phyloP scores from a whole-genome alignment of 495 filamentous ascomycete species.

The Penicillium arizonense region DNA sequence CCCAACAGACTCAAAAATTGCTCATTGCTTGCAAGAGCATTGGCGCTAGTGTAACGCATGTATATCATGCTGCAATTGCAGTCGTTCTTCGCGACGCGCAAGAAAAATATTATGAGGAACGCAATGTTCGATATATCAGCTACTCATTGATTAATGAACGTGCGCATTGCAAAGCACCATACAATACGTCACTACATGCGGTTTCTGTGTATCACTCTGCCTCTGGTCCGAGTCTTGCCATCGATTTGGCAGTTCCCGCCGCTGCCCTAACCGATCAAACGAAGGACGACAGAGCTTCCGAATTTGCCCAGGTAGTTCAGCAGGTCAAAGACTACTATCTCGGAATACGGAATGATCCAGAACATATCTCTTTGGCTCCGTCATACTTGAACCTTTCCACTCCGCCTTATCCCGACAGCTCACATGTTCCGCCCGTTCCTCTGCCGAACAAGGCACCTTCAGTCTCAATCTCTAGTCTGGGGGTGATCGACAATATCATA shows the following conservation, averaged over 20 bases:
- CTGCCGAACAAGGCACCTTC: conserved; percentile 25
- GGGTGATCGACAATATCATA: not conserved
- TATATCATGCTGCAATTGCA: conserved; percentile 27
- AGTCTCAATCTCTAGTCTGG: conserved; percentile 11
- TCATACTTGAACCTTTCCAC: conserved; percentile 26
- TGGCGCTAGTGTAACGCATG: conserved; percentile 22
- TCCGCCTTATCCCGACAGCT: conserved; percentile 15
- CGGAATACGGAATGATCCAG: conserved; percentile 18
- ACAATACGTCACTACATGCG: conserved; percentile 16
- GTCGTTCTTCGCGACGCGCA: conserved; percentile 18
- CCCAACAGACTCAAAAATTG: conserved; percentile 9
- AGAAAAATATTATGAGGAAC: not conserved
- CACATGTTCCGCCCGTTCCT: conserved; percentile 22
- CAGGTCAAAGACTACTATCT: conserved; percentile 27
- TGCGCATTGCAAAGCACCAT: conserved; percentile 17
- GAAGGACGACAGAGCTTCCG: not conserved
- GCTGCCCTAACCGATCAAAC: not conserved
- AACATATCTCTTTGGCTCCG: conserved; percentile 21
- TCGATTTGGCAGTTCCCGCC: conserved; percentile 20
- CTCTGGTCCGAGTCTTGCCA: conserved; percentile 17
- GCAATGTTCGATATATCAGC: conserved; percentile 23
- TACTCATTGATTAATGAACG: conserved; percentile 28
- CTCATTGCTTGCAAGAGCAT: conserved; percentile 10
- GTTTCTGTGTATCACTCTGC: conserved; percentile 27
- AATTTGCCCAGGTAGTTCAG: conserved; percentile 11